phyloP scores from a whole-genome alignment of 1,284 basidiomycete genomes.

The Psilocybe mexicana region DNA sequence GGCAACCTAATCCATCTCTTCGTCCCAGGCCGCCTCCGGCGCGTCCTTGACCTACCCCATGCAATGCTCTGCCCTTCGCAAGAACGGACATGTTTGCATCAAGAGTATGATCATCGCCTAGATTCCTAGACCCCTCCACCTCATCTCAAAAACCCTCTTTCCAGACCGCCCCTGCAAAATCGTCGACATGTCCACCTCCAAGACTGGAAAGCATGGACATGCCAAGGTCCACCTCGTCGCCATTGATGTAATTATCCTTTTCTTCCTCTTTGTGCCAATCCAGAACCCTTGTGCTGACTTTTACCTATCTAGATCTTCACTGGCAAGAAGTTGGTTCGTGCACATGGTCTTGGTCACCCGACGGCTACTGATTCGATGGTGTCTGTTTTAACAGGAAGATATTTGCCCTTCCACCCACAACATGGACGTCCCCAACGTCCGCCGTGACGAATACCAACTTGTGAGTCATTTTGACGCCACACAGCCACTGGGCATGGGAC shows the following conservation, averaged over 20 bases:
- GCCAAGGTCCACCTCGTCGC: slow-evolving; percentile 99
- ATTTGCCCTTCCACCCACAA: slow-evolving; percentile 98
- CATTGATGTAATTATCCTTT: slow-evolving; percentile 76
- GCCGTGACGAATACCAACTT: slow-evolving; percentile 90
- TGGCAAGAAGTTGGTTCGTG: slow-evolving; percentile 81
- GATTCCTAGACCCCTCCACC: not conserved
- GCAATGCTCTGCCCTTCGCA: slow-evolving; percentile 97
- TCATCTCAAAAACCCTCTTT: slow-evolving; percentile 3
- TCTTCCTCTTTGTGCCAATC: slow-evolving; percentile 3
- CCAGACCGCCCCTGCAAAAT: slow-evolving; percentile 97
- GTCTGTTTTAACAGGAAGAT: slow-evolving; percentile 74
- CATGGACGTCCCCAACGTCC: slow-evolving; percentile 98
- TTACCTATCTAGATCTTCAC: slow-evolving; percentile 83
- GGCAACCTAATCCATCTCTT: slow-evolving; percentile 15
- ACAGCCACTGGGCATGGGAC: not conserved
- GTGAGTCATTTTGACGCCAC: slow-evolving; percentile 44
- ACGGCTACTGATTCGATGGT: slow-evolving; percentile 1
- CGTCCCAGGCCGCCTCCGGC: slow-evolving; percentile 65
- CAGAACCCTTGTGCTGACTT: slow-evolving; percentile 1
- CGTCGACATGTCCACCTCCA: slow-evolving; percentile 99
- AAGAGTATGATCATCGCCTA: slow-evolving; percentile 55
- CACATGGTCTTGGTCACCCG: not conserved
- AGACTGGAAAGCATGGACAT: slow-evolving; percentile 99
- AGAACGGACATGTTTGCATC: slow-evolving; percentile 97
- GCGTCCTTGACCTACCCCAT: slow-evolving; percentile 90